Percentiles rank a stretch among this genome's conserved stretches.
These are phyloP conservation scores for Nothomitra cinnamomea DNA, from an alignment of 2,329 filamentous ascomycete species.

Conservation along the genomic window DNA sequence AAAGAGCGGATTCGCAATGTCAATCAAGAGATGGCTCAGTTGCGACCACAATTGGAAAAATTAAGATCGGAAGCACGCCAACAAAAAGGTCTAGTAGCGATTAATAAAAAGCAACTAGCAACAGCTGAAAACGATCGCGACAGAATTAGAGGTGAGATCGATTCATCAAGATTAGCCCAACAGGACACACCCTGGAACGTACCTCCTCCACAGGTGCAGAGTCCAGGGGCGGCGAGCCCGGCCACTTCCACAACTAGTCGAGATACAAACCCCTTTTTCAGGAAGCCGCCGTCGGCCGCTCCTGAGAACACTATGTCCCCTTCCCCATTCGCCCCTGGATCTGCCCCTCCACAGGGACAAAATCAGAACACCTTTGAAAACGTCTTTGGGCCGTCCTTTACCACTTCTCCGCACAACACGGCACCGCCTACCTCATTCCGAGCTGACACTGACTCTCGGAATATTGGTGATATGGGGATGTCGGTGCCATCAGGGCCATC, in stretches of 20 bases:
- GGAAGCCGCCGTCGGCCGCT: slow-evolving; percentile 34
- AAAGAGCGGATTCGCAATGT: slow-evolving; percentile 76
- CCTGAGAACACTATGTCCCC: slow-evolving; percentile 33
- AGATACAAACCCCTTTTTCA: slow-evolving; percentile 91
- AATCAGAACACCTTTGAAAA: slow-evolving; percentile 65
- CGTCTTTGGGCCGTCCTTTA: slow-evolving; percentile 60
- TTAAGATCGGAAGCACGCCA: slow-evolving; percentile 80
- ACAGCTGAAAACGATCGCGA: slow-evolving; percentile 82
- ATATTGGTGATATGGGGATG: slow-evolving; percentile 17
- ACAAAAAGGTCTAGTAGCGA: slow-evolving; percentile 89
- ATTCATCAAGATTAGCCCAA: slow-evolving; percentile 40
- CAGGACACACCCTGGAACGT: slow-evolving; percentile 28
- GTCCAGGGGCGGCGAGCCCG: slow-evolving; percentile 47
- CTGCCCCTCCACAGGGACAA: slow-evolving; percentile 16
- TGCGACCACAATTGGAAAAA: slow-evolving; percentile 88
- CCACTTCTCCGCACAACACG: slow-evolving; percentile 26
- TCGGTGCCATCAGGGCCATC: slow-evolving; percentile 25
- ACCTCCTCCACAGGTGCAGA: slow-evolving; percentile 17
- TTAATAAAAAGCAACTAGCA: slow-evolving; percentile 93
- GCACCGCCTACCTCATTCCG: slow-evolving; percentile 45
- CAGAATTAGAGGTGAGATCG: slow-evolving; percentile 66
- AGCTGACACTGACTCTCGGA: slow-evolving; percentile 25
- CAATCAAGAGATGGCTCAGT: slow-evolving; percentile 65
- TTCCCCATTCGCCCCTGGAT: slow-evolving; percentile 27
- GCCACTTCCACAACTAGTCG: slow-evolving; percentile 47